These are phyloP conservation scores for Fusarium sp. DNA, from an alignment of 2,329 filamentous ascomycete species.

Conservation along the genomic window DNA sequence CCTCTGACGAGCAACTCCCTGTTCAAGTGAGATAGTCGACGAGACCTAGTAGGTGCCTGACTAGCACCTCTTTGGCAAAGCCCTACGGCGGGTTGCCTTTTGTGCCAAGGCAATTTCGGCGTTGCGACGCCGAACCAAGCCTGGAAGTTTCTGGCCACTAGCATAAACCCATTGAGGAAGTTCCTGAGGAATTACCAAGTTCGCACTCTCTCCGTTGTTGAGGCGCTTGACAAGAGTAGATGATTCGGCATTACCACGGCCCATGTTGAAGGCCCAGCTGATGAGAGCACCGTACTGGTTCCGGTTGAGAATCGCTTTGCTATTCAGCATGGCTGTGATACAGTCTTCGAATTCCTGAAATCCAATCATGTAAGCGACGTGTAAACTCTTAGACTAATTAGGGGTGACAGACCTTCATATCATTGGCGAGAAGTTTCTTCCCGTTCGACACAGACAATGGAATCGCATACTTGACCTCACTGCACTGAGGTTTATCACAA, in stretches of 20 bases:
- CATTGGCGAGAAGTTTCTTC: constrained; percentile 55
- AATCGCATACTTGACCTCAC: constrained; percentile 62
- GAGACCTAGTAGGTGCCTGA: background rate
- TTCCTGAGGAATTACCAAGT: constrained; percentile 59
- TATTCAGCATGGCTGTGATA: constrained; percentile 17
- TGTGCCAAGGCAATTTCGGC: constrained; percentile 60
- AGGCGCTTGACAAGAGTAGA: constrained; percentile 55
- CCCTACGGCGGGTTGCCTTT: constrained; percentile 23
- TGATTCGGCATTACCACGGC: constrained; percentile 58
- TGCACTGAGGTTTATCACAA: constrained; percentile 59
- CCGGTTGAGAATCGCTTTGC: constrained; percentile 52
- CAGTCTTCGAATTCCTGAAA: constrained; percentile 20
- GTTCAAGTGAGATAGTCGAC: too few relatives aligned
- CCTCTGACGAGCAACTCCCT: too few relatives aligned
- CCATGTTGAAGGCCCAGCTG: constrained; percentile 67
- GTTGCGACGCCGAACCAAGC: constrained; percentile 59
- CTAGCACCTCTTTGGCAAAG: constrained; percentile 33
- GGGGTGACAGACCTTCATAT: constrained; percentile 17
- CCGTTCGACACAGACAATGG: constrained; percentile 61
- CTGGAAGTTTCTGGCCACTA: constrained; percentile 57
- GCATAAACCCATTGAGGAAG: constrained; percentile 65
- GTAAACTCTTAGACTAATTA: fast-evolving
- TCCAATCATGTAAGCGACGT: background rate
- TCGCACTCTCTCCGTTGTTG: constrained; percentile 48
- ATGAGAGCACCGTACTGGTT: constrained; percentile 69